phyloP scores from a whole-genome alignment of 2,329 filamentous ascomycete species.

The Apiospora rasikravindrae region DNA sequence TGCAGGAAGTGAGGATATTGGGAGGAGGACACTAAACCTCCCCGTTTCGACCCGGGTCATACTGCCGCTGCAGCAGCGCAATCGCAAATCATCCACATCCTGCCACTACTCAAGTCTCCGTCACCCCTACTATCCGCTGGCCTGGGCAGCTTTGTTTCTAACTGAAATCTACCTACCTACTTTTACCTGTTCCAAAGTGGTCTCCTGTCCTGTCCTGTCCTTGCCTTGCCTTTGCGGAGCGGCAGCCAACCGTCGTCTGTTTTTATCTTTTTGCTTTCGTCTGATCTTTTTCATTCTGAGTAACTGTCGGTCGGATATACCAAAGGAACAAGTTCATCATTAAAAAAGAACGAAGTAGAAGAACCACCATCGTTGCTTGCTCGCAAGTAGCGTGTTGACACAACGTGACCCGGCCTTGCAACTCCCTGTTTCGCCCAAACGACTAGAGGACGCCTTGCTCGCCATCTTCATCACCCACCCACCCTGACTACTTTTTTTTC shows the following conservation, averaged over 20 bases:
- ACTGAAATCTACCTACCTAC: not conserved
- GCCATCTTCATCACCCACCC: conserved; percentile 15
- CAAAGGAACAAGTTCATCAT: not conserved
- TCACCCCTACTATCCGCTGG: conserved; percentile 7
- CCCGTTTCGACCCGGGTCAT: conserved; percentile 10
- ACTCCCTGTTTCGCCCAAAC: conserved; percentile 11
- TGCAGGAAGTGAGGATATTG: conserved; percentile 12
- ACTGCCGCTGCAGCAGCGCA: conserved; percentile 9
- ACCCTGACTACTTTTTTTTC: conserved; percentile 1
- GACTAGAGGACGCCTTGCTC: conserved; percentile 12
- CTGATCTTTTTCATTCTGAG: not conserved
- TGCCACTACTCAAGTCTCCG: conserved; percentile 2
- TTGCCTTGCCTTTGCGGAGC: not conserved
- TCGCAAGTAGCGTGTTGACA: not conserved
- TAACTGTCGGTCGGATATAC: conserved; percentile 12
- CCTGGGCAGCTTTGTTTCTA: not conserved
- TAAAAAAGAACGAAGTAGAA: not conserved
- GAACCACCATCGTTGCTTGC: not conserved
- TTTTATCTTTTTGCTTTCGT: conserved; percentile 11
- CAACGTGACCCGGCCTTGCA: not conserved
- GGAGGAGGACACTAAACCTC: conserved; percentile 13
- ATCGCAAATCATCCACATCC: conserved; percentile 16
- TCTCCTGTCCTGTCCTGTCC: not conserved
- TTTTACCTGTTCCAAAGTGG: conserved; percentile 9
- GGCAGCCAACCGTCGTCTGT: not conserved